phyloP scores from a whole-genome alignment of 2,329 filamentous ascomycete genomes.

The Claviceps sp. region DNA sequence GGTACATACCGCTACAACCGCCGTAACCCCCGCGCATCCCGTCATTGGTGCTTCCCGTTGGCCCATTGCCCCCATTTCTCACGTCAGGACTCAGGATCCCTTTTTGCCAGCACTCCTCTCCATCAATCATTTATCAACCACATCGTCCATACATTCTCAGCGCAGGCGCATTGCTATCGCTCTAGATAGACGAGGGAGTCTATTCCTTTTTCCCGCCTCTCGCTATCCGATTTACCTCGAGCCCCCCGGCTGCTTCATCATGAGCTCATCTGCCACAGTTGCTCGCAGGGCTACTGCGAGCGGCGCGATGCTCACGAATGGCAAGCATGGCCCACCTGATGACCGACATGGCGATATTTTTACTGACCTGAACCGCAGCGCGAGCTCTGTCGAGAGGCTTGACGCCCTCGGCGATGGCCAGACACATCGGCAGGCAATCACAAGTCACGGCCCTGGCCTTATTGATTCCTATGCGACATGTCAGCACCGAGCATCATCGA shows the following conservation, averaged over 20 bases:
- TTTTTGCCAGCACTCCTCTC: background rate
- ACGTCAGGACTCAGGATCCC: background rate
- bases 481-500: conserved; percentile 47
- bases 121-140: background rate
- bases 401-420: conserved; percentile 31
- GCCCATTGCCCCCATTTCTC: background rate
- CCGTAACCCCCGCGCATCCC: background rate
- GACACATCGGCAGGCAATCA: conserved; percentile 31
- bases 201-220: background rate
- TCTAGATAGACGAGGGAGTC: background rate
- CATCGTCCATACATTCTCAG: background rate
- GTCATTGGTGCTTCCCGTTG: conserved; percentile 3
- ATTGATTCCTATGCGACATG: conserved; percentile 40
- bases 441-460: conserved; percentile 40
- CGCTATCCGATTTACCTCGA: background rate
- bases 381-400: conserved; percentile 33
- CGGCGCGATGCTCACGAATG: conserved; percentile 37
- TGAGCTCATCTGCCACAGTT: conserved; percentile 44
- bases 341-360: background rate
- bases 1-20: background rate
- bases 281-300: conserved; percentile 40
- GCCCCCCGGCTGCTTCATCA: conserved; percentile 15
- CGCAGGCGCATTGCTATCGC: conserved; percentile 3
- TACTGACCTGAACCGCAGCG: conserved; percentile 18
- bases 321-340: conserved; percentile 19